Evolutionary conservation across 2,329 filamentous ascomycete genomes (phyloP), one percentile per base, ranked within the genome.

Genomic region (Trichoderma endophyticum): DNA sequence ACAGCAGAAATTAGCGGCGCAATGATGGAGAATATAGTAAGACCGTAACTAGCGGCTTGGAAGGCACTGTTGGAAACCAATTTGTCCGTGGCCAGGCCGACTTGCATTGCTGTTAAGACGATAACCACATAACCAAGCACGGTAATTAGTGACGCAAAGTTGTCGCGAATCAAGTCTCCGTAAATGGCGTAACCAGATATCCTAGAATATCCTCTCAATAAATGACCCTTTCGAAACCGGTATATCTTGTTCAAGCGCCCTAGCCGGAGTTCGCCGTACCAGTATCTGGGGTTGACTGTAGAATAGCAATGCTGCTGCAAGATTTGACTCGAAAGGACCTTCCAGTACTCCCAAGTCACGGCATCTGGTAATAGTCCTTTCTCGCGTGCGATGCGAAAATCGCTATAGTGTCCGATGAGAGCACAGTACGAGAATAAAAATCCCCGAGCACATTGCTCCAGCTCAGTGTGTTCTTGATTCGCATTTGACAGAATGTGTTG

Each of bases 81-180:
- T 26, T 67, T 62, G 2, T 79, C 74, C 0, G 81, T 84, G 2
- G 79, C 78, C 11, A 86, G 74, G 0, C 83, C 84, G 11, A 86
- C 83, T 76, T 88, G 85, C 83, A 87, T 84, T 0, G 85, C 85
- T 3, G 83, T 83, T 57, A 88, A 77, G 11, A 85, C 79, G 15
- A 87, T 74, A 36, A 81, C 80, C 21, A 86, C 75, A 73, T 84
- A 87, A 0, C 81, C 82, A 4, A 82, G 80, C 1, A 81, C 75
- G 9, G 80, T 77, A 0, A 82, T 77, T 2, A 87, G 74, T 78
- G 77, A 81, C 15, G 79, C 78, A 24, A 86, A 82, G 73, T 86
- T 85, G 56, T 83, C 78, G 12, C 78, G 76, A 48, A 86, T 81
- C 70, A 86, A 83, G 26, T 77, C 76, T 5, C 76, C 75, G 74